Evolutionary conservation across 345 rosid genomes (phyloP).

Genomic region (Arabidopsis thaliana): TAIR10.1 NC_003070.9:30203001-30203500

Average conservation of each 20-base stretch:
- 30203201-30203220: background rate
- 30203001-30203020: background rate
- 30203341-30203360: background rate
- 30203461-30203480: constrained; percentile 16
- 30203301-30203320: background rate
- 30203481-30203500: constrained; percentile 20
- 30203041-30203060: background rate
- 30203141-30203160: background rate
- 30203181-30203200: background rate
- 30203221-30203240: background rate
- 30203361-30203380: background rate
- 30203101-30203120: background rate
- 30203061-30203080: constrained; percentile 22
- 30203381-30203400: constrained; percentile 33
- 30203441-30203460: constrained; percentile 13
- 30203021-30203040: background rate
- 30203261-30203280: background rate
- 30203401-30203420: constrained; percentile 19
- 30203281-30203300: background rate
- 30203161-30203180: background rate
- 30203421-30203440: constrained; percentile 20
- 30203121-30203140: background rate
- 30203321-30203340: background rate
- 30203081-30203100: background rate
- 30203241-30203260: background rate